Percentiles rank a stretch among this genome's conserved stretches.
Evolutionary conservation across 768 basidiomycete genomes (phyloP).

Genomic region (Butyriboletus loyo): DNA sequence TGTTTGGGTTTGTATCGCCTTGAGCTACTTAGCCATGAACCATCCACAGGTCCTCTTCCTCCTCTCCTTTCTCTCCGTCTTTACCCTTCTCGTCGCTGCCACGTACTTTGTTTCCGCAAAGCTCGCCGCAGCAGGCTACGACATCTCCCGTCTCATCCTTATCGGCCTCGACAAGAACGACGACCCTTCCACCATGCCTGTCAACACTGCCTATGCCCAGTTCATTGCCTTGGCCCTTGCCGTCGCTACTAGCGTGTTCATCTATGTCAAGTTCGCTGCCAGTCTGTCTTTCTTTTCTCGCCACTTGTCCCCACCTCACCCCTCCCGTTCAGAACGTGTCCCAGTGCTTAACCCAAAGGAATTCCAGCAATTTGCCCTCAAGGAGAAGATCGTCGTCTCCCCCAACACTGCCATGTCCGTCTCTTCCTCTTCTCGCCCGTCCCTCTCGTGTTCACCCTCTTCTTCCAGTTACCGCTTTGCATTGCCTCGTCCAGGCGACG

Average conservation of each 20-base stretch:
- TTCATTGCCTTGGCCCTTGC: constrained; percentile 52
- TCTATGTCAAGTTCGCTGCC: constrained; percentile 52
- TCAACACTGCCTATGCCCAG: constrained; percentile 33
- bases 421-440: background rate
- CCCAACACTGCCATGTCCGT: constrained; percentile 94
- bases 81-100: constrained; percentile 45
- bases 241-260: constrained; percentile 44
- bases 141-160: constrained; percentile 59
- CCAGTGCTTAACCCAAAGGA: constrained; percentile 68
- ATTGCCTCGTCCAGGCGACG: constrained; percentile 67
- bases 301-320: constrained; percentile 1
- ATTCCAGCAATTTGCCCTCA: constrained; percentile 83
- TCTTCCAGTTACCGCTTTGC: constrained; percentile 82
- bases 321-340: constrained; percentile 48
- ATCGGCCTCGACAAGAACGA: constrained; percentile 45
- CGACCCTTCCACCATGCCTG: constrained; percentile 10
- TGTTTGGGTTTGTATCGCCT: constrained; percentile 5
- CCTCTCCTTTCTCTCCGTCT: constrained; percentile 46
- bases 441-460: background rate
- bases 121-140: constrained; percentile 55
- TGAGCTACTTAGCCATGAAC: constrained; percentile 36
- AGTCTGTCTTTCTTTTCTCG: constrained; percentile 31
- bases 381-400: constrained; percentile 79
- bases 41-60: constrained; percentile 54
- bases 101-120: constrained; percentile 39